Evolutionary conservation across 495 filamentous ascomycete species (phyloP).

Genomic region (Neurospora sublineolata): DNA sequence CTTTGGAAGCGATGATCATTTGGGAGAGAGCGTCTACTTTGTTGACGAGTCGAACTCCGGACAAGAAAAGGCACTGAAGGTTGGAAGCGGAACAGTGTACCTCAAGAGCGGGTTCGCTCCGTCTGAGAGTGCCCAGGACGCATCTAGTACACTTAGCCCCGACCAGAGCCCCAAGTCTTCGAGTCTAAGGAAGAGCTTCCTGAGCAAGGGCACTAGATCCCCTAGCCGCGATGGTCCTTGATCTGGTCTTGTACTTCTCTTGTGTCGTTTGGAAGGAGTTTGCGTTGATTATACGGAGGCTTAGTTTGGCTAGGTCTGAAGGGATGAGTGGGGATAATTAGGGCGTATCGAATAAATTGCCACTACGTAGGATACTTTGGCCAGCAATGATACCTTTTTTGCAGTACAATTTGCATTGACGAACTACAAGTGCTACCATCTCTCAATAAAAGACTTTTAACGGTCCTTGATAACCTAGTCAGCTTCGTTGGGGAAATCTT

Average conservation of each 20-base stretch:
- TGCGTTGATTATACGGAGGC: neutral
- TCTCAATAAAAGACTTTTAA: neutral
- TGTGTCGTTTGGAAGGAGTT: neutral
- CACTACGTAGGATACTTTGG: neutral
- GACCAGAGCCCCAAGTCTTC: slow-evolving; percentile 45
- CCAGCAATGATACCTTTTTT: neutral
- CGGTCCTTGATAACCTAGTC: neutral
- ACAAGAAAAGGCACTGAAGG: slow-evolving; percentile 59
- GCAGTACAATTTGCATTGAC: neutral
- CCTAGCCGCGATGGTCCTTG: slow-evolving; percentile 1
- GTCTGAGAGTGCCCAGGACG: slow-evolving; percentile 10
- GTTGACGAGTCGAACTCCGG: slow-evolving; percentile 69
- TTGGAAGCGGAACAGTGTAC: slow-evolving; percentile 56
- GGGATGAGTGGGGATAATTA: neutral
- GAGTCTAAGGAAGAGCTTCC: slow-evolving; percentile 28
- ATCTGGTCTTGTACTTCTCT: neutral
- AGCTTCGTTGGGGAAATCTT: neutral
- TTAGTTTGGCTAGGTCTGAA: neutral
- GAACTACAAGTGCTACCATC: neutral
- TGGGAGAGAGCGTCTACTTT: slow-evolving; percentile 82
- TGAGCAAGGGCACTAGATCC: slow-evolving; percentile 40
- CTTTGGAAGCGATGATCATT: slow-evolving; percentile 64
- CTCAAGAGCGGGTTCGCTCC: slow-evolving; percentile 53
- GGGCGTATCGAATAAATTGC: neutral
- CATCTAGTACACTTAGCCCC: slow-evolving; percentile 11